Evolutionary conservation across 2,329 filamentous ascomycete genomes (phyloP), one percentile per base, ranked within the genome.

Genomic region (Diaporthe capsici): DNA sequence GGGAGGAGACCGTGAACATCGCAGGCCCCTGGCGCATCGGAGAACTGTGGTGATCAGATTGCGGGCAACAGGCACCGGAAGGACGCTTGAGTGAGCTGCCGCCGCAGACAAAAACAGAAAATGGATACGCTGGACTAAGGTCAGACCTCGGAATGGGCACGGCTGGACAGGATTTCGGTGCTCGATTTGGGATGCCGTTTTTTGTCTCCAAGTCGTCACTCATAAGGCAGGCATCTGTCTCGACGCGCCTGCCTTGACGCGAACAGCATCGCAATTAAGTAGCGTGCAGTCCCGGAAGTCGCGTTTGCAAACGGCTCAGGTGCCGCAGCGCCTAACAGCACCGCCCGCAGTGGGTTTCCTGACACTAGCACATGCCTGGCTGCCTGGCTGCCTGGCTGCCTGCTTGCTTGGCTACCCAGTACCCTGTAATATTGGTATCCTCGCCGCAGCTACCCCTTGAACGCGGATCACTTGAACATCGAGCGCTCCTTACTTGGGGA

Each of bases 201-300:
- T 20, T 37, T 37, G 28, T n/a, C 17, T 31, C 28, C 44, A 67
- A 67, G 20, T 37, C 8, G 63, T 67, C 63, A 13, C 61, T 65
- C 25, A 34, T n/a, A 4, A 67, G 44, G 61, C 61, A 67, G 37
- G 60, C 37, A 44, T 31, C 42, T 22, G 28, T 12, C 37, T 4
- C 31, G 65, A 53, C 47, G 71, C 58, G 39, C 58, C 71, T 73
- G 58, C 58, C 58, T 25, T 31, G 31, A 53, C 65, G 34, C 65
- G 65, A 15, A 8, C 31, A 53, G 65, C 31, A 1, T 68, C 47
- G 22, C 28, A 68, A 68, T 51, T 31, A 51, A 51, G 61, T 44
- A 51, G 10, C 9, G 15, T 34, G 61, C 42, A 49, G 22, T 39
- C 25, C 25, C 28, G 72, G 72, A 70, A 74, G 53, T 57, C 61